Percentiles rank a stretch among this genome's conserved stretches.
Evolutionary conservation across 176 grass and related monocot species (phyloP).

Genomic region (Pontederia paniculata): DNA sequence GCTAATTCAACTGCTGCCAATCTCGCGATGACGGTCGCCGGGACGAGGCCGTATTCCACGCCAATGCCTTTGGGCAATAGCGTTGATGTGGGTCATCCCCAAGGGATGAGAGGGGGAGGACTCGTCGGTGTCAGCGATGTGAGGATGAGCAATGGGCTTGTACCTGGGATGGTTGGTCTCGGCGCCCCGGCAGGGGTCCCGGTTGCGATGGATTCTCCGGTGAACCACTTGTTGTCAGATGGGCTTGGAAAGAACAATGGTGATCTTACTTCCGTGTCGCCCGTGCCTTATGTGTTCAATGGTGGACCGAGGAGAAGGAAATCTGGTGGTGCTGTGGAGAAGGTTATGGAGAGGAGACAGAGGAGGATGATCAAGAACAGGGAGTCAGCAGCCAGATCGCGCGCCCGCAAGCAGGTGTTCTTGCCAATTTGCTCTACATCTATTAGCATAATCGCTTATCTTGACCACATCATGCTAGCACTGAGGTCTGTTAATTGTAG

Average conservation of each 20-base stretch:
- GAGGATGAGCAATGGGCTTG: slow-evolving; percentile 27
- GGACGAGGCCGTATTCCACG: background rate
- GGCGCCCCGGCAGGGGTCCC: slow-evolving; percentile 17
- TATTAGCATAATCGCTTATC: background rate
- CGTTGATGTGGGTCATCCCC: background rate
- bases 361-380: slow-evolving; percentile 9
- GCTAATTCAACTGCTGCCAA: slow-evolving; percentile 1
- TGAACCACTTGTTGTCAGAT: slow-evolving; percentile 17
- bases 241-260: slow-evolving; percentile 38
- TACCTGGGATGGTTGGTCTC: slow-evolving; percentile 30
- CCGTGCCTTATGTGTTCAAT: slow-evolving; percentile 40
- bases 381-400: slow-evolving; percentile 10
- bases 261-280: slow-evolving; percentile 39
- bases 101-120: slow-evolving; percentile 8
- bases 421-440: background rate
- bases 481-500: too few species aligned
- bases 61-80: background rate
- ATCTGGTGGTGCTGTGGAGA: slow-evolving; percentile 33
- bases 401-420: slow-evolving; percentile 7
- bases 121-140: slow-evolving; percentile 32
- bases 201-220: slow-evolving; percentile 16
- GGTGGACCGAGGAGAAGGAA: slow-evolving; percentile 59
- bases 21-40: background rate
- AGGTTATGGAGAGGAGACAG: slow-evolving; percentile 26
- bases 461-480: too few species aligned